Evolutionary conservation across 2,329 filamentous ascomycete species (phyloP), one percentile per base, ranked within the genome.

Genomic region (Ophiobolus disseminans): DNA sequence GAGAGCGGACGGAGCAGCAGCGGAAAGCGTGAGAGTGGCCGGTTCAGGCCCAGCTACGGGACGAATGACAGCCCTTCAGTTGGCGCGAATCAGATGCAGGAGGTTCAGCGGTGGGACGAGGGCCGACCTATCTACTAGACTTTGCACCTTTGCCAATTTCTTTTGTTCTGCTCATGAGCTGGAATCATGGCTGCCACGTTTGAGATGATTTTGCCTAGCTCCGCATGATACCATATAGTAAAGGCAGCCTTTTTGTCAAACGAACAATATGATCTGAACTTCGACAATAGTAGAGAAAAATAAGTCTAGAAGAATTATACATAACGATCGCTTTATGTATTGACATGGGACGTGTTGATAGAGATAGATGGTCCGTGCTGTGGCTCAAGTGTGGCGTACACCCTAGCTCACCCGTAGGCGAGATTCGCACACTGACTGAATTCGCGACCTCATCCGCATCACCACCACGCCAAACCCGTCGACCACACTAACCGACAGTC

Each of bases 101-200:
- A 73, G 42, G 57, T 57, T 45, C 69, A 70, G 58, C 53, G 55
- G 36, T 81, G 78, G 79, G 73, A 80, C 39, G 79, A 81, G 54
- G 73, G 75, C 8, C 69, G 74, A 57, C 70, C 76, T 36, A 73
- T 78, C 40, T 81, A 80, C 62, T 81, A 63, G 49, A 60, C 21
- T 40, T 39, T 19, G 10, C 17, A 16, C 19, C 43, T 32, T 30
- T 50, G n/a, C 34, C 13, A 38, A 26, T 48, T 52, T 49, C 52
- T 31, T 46, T 48, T 47, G 25, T 40, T 28, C 42, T 43, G 21
- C n/a, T 52, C 25, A 39, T 36, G 34, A 45, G 30, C 34, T 14
- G 16, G 9, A 10, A 14, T 14, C 10, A 14, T 32, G 10, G 30
- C 9, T 11, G 3, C n/a, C 16, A 6, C 20, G 40, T 11, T 10